Evolutionary conservation across 257 asterid species (phyloP).

Genomic region (Lycium barbarum): DNA sequence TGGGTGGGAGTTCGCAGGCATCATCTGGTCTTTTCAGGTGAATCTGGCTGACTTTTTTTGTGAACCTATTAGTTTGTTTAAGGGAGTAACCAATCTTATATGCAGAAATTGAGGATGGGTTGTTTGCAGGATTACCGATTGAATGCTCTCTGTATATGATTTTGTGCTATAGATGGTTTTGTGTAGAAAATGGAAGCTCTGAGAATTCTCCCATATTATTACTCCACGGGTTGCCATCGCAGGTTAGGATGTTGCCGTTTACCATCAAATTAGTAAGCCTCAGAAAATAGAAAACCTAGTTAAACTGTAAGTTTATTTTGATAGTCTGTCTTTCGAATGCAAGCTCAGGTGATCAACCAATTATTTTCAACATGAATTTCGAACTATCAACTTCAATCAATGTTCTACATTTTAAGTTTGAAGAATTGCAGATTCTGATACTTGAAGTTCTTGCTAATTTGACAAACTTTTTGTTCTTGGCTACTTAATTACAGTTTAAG

Average conservation of each 20-base stretch:
- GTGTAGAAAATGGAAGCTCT: constrained; percentile 76
- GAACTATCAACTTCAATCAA: not conserved
- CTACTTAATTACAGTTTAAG: not conserved
- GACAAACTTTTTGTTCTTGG: not conserved
- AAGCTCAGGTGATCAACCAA: not conserved
- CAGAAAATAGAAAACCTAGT: too few relatives aligned
- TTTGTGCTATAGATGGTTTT: constrained; percentile 96
- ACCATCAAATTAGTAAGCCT: not conserved
- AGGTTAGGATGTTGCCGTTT: constrained; percentile 50
- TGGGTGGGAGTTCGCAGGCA: constrained; percentile 83
- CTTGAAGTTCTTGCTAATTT: not conserved
- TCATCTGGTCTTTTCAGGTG: constrained; percentile 86
- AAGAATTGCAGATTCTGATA: not conserved
- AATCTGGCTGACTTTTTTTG: not conserved
- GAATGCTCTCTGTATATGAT: constrained; percentile 60
- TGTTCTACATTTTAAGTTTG: not conserved
- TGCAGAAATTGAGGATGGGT: constrained; percentile 67
- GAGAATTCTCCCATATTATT: constrained; percentile 64
- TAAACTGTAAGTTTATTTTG: too few relatives aligned
- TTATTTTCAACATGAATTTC: not conserved
- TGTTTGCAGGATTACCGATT: constrained; percentile 79
- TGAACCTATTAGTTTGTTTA: constrained; percentile 24
- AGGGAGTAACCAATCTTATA: constrained; percentile 37
- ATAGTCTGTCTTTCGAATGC: not conserved
- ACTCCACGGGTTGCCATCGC: constrained; percentile 89